Evolutionary conservation across 768 basidiomycete species (phyloP), one percentile per base, ranked within the genome.

Genomic region (Rhodotorula toruloides): DNA sequence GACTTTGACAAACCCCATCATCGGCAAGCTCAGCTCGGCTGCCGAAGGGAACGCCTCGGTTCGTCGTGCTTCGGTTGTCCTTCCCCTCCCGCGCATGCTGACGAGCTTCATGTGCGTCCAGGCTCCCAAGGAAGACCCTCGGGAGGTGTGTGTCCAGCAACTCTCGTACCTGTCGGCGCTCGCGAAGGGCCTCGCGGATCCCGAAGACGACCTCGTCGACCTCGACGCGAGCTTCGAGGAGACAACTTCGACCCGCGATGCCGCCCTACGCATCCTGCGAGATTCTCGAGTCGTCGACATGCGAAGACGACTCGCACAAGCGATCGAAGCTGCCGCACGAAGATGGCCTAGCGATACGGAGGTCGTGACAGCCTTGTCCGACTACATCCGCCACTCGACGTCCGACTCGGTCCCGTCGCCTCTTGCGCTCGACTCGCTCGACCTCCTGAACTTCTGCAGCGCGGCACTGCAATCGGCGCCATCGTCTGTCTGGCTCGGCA

Each of bases 171-270:
- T 81, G n/a, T 76, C 78, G 0, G 79, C 80, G 8, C 77, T 77
- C 56, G 77, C 79, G 39, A 77, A 77, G 40, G 80, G 79, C 7
- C 73, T 81, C 13, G 71, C 79, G 1, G 77, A 79, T 1, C 75
- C 77, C 1, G 80, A 80, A 29, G 79, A 77, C 60, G 79, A 80
- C 54, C 74, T 79, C 27, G 75, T 79, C 58, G 78, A 79, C 61
- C 68, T 77, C 5, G 74, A 76, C 31, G 74, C 71, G 0, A 58
- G 58, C 11, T 31, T 71, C 16, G 77, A 77, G 34, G 75, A 72
- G 29, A 60, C 67, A 19, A 27, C 27, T 2, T 65, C 48, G 8
- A 63, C 69, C 17, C 76, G 76, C 39, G 71, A 70, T 27, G 61
- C 66, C 16, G 52, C 61, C 13, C 17, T 27, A 37, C 47, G 56